A percentile compares a stretch with the other conserved stretches of the same genome.
phyloP scores from a whole-genome alignment of 305 asterid genomes.

The Fraxinus dipetala region DNA sequence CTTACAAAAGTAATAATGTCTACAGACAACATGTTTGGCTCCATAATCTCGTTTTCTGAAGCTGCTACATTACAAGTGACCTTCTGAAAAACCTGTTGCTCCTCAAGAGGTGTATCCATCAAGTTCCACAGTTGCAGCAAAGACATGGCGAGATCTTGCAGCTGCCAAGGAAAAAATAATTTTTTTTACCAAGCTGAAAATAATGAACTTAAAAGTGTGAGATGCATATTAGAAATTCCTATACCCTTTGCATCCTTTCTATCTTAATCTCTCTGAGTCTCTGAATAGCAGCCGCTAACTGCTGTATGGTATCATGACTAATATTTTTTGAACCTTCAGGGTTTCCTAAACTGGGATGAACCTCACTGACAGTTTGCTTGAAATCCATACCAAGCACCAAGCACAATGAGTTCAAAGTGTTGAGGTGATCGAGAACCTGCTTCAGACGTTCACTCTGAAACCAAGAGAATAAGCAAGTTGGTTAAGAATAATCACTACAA shows the following conservation, averaged over 20 bases:
- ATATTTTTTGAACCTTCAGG: conserved; percentile 63
- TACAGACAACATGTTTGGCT: conserved; percentile 75
- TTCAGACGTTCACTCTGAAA: conserved; percentile 86
- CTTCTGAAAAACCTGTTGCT: conserved; percentile 76
- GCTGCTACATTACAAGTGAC: conserved; percentile 89
- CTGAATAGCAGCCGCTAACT: conserved; percentile 55
- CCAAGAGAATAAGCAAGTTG: conserved; percentile 13
- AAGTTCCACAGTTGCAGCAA: conserved; percentile 94
- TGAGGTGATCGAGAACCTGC: conserved; percentile 66
- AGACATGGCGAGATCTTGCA: conserved; percentile 88
- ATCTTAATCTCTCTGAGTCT: conserved; percentile 62
- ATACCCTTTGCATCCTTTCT: conserved; percentile 86
- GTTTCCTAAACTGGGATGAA: conserved; percentile 83
- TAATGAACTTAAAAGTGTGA: neutral
- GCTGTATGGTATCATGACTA: conserved; percentile 62
- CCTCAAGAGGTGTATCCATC: conserved; percentile 97
- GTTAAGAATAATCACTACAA: conserved; percentile 3
- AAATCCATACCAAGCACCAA: conserved; percentile 87
- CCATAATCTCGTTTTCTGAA: conserved; percentile 79
- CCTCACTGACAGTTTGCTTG: conserved; percentile 57
- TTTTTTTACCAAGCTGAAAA: neutral
- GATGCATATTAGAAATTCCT: conserved; percentile 6
- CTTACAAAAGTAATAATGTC: conserved; percentile 70
- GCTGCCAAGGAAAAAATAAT: conserved; percentile 33
- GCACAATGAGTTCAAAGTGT: conserved; percentile 64